These are phyloP conservation scores for Cladobotryum mycophilum DNA, from an alignment of 2,329 filamentous ascomycete species.

Conservation along the genomic window DNA sequence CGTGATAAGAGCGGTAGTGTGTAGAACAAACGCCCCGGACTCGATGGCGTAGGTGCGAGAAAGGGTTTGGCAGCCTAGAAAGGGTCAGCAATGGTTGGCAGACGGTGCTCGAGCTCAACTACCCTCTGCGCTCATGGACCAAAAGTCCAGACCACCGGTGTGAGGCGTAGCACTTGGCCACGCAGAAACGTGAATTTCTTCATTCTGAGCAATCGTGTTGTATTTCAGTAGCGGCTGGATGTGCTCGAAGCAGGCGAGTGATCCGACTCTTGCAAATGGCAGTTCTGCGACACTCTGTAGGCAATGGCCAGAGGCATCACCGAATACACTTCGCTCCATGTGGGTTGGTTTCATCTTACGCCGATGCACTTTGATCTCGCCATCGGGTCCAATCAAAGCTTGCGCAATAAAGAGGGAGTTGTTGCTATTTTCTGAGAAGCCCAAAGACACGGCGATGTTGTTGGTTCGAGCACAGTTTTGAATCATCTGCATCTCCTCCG, in stretches of 20 bases:
- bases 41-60: conserved; percentile 7
- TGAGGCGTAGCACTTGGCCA: conserved; percentile 10
- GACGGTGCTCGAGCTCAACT: no score
- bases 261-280: conserved; percentile 43
- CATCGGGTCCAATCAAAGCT: conserved; percentile 43
- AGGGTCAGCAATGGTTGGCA: background rate
- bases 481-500: conserved; percentile 35
- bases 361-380: conserved; percentile 35
- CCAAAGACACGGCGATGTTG: conserved; percentile 37
- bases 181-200: conserved; percentile 17
- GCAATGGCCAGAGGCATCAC: conserved; percentile 45
- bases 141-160: background rate
- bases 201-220: conserved; percentile 15
- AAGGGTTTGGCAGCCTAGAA: conserved; percentile 2
- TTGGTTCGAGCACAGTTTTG: conserved; percentile 31
- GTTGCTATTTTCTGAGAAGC: conserved; percentile 39
- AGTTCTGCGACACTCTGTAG: conserved; percentile 34
- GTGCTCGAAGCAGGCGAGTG: conserved; percentile 49
- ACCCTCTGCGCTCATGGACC: conserved; percentile 7
- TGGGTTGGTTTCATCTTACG: conserved; percentile 44
- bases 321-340: conserved; percentile 39
- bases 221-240: conserved; percentile 18
- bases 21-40: conserved; percentile 3
- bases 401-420: conserved; percentile 40
- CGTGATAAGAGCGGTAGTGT: background rate